These are phyloP conservation scores for Venustampulla echinocandica DNA, from an alignment of 495 filamentous ascomycete genomes.

Conservation along the genomic window DNA sequence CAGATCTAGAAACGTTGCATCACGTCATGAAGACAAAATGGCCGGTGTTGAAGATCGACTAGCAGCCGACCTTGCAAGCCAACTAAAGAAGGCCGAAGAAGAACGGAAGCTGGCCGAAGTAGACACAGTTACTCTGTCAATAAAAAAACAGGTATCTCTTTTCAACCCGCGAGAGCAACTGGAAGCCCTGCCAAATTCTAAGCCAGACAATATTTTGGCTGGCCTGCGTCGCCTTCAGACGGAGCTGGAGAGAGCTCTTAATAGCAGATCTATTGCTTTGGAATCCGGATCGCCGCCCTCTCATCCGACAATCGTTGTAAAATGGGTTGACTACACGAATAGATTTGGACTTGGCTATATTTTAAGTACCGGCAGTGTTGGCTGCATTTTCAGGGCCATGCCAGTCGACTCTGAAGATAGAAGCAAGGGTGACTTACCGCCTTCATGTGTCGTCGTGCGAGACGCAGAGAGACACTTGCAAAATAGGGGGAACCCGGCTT, in stretches of 20 bases:
- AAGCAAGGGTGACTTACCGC: slow-evolving; percentile 39
- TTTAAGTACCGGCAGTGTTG: slow-evolving; percentile 73
- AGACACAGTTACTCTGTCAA: slow-evolving; percentile 4
- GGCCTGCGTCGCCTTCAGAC: slow-evolving; percentile 39
- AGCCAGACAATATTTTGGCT: slow-evolving; percentile 43
- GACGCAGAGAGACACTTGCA: slow-evolving; percentile 52
- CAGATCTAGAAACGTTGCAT: slow-evolving; percentile 16
- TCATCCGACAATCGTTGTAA: slow-evolving; percentile 56
- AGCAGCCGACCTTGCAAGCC: slow-evolving; percentile 18
- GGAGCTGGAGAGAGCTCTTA: slow-evolving; percentile 49
- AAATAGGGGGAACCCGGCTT: slow-evolving; percentile 43
- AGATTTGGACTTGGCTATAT: slow-evolving; percentile 84
- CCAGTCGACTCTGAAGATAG: slow-evolving; percentile 38
- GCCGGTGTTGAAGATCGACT: slow-evolving; percentile 18
- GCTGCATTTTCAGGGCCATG: slow-evolving; percentile 61
- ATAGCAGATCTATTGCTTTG: slow-evolving; percentile 41
- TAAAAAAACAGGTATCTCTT: slow-evolving; percentile 21
- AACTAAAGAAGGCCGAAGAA: slow-evolving; percentile 10
- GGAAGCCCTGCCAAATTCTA: slow-evolving; percentile 37
- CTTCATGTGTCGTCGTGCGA: slow-evolving; percentile 60
- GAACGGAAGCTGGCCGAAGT: slow-evolving; percentile 6
- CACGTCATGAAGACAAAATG: slow-evolving; percentile 3
- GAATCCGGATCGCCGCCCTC: slow-evolving; percentile 31
- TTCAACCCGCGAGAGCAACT: slow-evolving; percentile 43
- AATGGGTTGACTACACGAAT: slow-evolving; percentile 94